phyloP scores from a whole-genome alignment of 352 stramenopile species.

The Pythium dissimile region DNA sequence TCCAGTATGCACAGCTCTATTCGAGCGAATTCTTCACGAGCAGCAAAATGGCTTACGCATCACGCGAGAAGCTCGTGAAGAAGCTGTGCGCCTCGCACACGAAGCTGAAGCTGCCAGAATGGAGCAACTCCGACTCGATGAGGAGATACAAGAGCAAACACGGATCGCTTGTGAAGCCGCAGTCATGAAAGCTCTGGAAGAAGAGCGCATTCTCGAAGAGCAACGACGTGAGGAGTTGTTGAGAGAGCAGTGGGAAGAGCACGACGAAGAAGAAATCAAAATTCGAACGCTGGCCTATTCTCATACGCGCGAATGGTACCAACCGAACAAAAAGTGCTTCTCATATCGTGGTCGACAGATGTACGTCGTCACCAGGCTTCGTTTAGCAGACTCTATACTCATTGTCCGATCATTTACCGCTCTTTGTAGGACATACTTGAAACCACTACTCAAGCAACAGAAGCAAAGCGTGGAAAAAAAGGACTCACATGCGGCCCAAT shows the following conservation, averaged over 20 bases:
- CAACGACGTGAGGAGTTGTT: slow-evolving; percentile 24
- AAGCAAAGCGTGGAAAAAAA: not conserved
- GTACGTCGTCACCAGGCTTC: slow-evolving; percentile 32
- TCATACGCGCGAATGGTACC: slow-evolving; percentile 54
- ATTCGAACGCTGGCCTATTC: slow-evolving; percentile 58
- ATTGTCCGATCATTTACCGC: not conserved
- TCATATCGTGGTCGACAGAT: slow-evolving; percentile 49
- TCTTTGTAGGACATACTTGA: slow-evolving; percentile 47
- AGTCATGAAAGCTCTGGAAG: slow-evolving; percentile 9
- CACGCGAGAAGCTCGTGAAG: slow-evolving; percentile 2
- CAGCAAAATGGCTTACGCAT: slow-evolving; percentile 13
- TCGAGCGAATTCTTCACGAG: not conserved
- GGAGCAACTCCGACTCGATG: slow-evolving; percentile 1
- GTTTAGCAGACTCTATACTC: not conserved
- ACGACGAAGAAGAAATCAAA: slow-evolving; percentile 55
- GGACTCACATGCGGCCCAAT: not conserved
- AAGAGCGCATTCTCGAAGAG: slow-evolving; percentile 24
- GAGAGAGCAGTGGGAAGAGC: slow-evolving; percentile 41
- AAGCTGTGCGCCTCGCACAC: not conserved
- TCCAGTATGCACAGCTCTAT: not conserved
- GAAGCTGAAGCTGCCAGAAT: slow-evolving; percentile 1
- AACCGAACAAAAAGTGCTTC: slow-evolving; percentile 64
- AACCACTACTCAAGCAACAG: slow-evolving; percentile 33
- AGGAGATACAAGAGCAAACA: slow-evolving; percentile 6
- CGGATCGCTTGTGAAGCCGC: slow-evolving; percentile 6